Base-by-base conservation (phyloP, 192 early-diverging fungal species). In the Tieghemiomyces parasiticus region DNA sequence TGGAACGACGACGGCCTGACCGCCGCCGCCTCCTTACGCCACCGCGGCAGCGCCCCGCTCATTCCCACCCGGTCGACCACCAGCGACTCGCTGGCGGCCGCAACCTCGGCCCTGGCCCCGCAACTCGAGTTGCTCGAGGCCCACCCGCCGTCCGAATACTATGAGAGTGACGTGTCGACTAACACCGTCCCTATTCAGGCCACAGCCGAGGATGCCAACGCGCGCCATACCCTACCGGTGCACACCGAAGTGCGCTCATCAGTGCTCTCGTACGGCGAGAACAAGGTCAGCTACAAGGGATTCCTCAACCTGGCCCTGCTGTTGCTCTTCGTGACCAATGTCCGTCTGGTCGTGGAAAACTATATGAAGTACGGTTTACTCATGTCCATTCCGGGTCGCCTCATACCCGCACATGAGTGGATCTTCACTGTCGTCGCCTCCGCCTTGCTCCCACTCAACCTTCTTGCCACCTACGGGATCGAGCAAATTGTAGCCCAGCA, bases 321-420 rank as follows among this genome's bases (percentile, higher is more conserved):
- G 44, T 65, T 90, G 14, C 81, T 92, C 26, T 83, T 78, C 49
- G 91, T 86, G 28, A 84, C 83, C 66, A 88, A 88, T 58, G 68
- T 92, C 45, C 85, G 91, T 4, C 75, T 92, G 50, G 82, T 89
- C 44, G 83, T 91, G 46, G 91, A 93, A 64, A 93, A 93, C 67
- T 88, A 84, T 63, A 66, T 84, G 64, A 91, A 93, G 64, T 92
- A 93, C 59, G 91, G 91, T 35, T 78, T 92, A 32, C 69, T 92
- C 26, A 75, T 93, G 59, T 74, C 74, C 45, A 67, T 85, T 24
- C 89, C 88, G 24, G 78, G 80, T 61, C 69, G 74, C 10, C 59
- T 64, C 65, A 65, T 82, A 16, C 67, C 75, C n/a, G 46, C 48
- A 45, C 64, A 67, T 60, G 87, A 89, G 68, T 86, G 78, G 74